phyloP scores from a whole-genome alignment of 2,329 filamentous ascomycete species.

The Paecilomyces sp. region DNA sequence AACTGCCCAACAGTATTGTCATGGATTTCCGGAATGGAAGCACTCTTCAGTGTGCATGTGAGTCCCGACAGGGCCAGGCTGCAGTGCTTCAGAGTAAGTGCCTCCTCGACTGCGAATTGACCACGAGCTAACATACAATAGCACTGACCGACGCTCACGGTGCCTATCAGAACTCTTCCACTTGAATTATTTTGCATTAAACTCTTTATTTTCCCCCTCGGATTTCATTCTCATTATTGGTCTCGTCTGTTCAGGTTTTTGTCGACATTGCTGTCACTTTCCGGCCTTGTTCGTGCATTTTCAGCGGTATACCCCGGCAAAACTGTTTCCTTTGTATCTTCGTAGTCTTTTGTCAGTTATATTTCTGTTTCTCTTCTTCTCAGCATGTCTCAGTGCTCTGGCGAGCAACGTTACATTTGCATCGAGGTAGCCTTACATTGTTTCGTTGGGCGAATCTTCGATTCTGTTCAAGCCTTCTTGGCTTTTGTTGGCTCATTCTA shows the following conservation, averaged over 20 bases:
- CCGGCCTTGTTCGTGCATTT: slow-evolving; percentile 14
- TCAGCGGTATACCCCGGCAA: slow-evolving; percentile 25
- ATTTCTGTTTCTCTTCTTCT: slow-evolving; percentile 3
- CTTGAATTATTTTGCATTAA: neutral
- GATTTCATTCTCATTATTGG: neutral
- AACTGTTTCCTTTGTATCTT: slow-evolving; percentile 15
- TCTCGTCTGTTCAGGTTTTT: slow-evolving; percentile 1
- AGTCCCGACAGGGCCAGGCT: slow-evolving; percentile 48
- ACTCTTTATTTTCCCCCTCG: slow-evolving; percentile 1
- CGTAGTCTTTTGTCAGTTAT: slow-evolving; percentile 9
- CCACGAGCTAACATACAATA: slow-evolving; percentile 14
- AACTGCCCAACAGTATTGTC: slow-evolving; percentile 78
- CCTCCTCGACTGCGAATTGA: neutral
- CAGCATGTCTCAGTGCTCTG: slow-evolving; percentile 2
- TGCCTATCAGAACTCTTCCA: slow-evolving; percentile 16
- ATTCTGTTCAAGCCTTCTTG: neutral
- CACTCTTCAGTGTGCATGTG: slow-evolving; percentile 57
- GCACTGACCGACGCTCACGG: slow-evolving; percentile 37
- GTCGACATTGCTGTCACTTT: slow-evolving; percentile 1
- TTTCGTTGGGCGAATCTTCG: neutral
- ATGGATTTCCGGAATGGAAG: slow-evolving; percentile 57
- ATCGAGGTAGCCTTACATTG: neutral
- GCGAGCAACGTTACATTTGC: slow-evolving; percentile 6
- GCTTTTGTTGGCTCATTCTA: slow-evolving; percentile 1
- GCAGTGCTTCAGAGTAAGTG: slow-evolving; percentile 45